Base-by-base conservation (phyloP, 1,284 basidiomycete genomes). In the Phlebopus sp. region DNA sequence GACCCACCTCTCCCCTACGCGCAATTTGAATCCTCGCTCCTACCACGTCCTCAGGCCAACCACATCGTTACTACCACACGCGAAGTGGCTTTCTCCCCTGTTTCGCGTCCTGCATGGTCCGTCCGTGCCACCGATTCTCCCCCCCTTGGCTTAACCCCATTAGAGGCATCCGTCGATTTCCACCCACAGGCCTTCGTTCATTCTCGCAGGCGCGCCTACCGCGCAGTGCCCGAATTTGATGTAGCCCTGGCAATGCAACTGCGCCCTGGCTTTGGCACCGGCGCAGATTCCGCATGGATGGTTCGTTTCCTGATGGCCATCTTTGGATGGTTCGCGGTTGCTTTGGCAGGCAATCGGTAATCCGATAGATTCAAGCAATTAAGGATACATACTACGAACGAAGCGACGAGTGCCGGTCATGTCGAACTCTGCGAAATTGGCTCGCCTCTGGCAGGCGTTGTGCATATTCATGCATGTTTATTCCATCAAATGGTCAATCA, bases 241-340 rank as follows among this genome's bases (percentile, higher is more conserved):
- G 74, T 84, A 41, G 85, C 82, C 19, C 75, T 87, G n/a, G 83
- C 82, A 36, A 80, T 87, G 82, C 85, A 88, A 62, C 73, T 86
- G 38, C 73, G 82, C 19, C 83, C 83, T 8, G 82, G 84, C 2
- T 64, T 85, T 19, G 82, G 83, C 29, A 60, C 77, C 13, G 79
- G 82, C 39, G 81, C 84, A 18, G 86, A 89, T 56, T 76, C 84
- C 9, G 85, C 86, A 29, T 89, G 85, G 85, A 76, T 87, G 70
- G 82, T 88, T 40, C 69, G 84, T 47, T 87, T 87, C 63, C 63
- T 89, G 64, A 86, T 89, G 82, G 73, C 82, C 19, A 76, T 87
- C 63, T 88, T 86, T 63, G 86, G 86, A 11, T 89, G 86, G 86
- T 75, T 89, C 57, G 74, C 79, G 25, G 71, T 84, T 35, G 63